Evolutionary conservation across 768 basidiomycete species (phyloP).

Genomic region (Suillus subaureus): DNA sequence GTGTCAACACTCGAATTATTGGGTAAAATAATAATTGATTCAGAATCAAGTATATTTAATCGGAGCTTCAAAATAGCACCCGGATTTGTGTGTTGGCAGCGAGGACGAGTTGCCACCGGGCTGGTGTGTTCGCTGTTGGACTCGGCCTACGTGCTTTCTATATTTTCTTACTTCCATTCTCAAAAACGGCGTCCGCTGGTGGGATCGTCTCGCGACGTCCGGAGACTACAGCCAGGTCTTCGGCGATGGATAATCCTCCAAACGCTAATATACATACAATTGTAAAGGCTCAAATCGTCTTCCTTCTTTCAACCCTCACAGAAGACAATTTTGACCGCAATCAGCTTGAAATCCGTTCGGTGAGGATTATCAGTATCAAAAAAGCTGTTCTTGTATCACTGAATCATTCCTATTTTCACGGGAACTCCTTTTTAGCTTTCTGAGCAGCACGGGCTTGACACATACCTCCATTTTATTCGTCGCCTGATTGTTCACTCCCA

Average conservation of each 20-base stretch:
- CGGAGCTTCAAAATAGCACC: slow-evolving; percentile 23
- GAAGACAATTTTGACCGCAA: slow-evolving; percentile 97
- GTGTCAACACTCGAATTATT: too few species aligned
- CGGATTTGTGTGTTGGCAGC: slow-evolving; percentile 17
- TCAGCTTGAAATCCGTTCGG: slow-evolving; percentile 92
- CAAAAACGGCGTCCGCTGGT: slow-evolving; percentile 72
- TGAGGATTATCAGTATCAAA: slow-evolving; percentile 46
- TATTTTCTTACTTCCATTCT: slow-evolving; percentile 29
- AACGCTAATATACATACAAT: slow-evolving; percentile 88
- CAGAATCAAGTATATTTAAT: not conserved
- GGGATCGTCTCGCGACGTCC: slow-evolving; percentile 69
- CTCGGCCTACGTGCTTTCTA: slow-evolving; percentile 38
- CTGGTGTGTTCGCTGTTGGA: slow-evolving; percentile 26
- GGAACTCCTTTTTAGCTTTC: slow-evolving; percentile 64
- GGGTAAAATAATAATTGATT: slow-evolving; percentile 6
- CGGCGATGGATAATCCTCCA: slow-evolving; percentile 86
- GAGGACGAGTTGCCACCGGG: slow-evolving; percentile 24
- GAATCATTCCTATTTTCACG: slow-evolving; percentile 16
- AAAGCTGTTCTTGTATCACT: slow-evolving; percentile 10
- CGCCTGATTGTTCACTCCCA: slow-evolving; percentile 91
- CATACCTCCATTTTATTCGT: slow-evolving; percentile 96
- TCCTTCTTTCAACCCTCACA: slow-evolving; percentile 92
- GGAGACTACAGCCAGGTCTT: slow-evolving; percentile 75
- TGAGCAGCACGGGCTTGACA: slow-evolving; percentile 96
- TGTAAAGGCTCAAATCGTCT: slow-evolving; percentile 97